phyloP scores from a whole-genome alignment of 306 rosid genomes.

The Luffa acutangula region DNA sequence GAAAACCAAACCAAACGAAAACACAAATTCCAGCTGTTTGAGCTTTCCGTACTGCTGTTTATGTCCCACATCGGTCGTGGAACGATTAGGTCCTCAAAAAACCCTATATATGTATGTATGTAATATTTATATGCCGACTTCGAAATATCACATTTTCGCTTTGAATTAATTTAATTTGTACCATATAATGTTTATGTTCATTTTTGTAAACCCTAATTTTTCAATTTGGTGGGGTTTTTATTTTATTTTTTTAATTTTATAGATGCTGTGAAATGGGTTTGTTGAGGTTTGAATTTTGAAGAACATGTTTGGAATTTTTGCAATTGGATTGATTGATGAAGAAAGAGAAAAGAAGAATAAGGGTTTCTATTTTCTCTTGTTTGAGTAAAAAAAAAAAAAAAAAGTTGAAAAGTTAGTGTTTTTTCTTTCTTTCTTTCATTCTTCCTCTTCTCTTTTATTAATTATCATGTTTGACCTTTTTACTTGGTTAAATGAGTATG shows the following conservation, averaged over 20 bases:
- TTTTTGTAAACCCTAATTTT: neutral
- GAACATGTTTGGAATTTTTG: neutral
- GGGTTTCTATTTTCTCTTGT: neutral
- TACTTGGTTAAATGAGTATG: neutral
- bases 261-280: neutral
- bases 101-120: neutral
- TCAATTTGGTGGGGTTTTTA: neutral
- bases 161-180: neutral
- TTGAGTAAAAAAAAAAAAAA: neutral
- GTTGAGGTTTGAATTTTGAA: neutral
- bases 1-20: neutral
- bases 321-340: neutral
- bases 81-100: neutral
- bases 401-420: too few relatives aligned
- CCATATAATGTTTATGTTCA: neutral
- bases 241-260: neutral
- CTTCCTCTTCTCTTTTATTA: too few relatives aligned
- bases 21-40: neutral
- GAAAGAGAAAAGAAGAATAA: neutral
- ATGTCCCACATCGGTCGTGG: neutral
- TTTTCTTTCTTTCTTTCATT: too few relatives aligned
- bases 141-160: neutral
- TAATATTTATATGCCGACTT: neutral
- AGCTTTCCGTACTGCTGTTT: neutral
- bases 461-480: too few relatives aligned